Evolutionary conservation across 2,329 filamentous ascomycete genomes (phyloP).

Genomic region (Thielaviopsis punctulata): DNA sequence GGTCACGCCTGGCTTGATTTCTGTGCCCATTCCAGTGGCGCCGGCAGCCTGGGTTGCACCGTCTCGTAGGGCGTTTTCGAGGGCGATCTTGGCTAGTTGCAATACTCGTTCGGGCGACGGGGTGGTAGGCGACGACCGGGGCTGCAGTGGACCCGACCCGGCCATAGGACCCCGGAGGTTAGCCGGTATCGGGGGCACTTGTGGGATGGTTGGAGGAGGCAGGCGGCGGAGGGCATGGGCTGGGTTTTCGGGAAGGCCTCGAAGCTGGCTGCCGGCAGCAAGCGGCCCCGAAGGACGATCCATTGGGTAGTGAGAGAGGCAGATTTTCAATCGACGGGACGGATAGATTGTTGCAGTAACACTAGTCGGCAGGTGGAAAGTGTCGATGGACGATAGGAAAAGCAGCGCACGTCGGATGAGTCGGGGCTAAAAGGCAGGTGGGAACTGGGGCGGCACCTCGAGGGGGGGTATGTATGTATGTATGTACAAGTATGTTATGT

Average conservation of each 20-base stretch:
- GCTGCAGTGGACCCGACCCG: neutral
- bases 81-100: slow-evolving; percentile 45
- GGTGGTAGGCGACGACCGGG: slow-evolving; percentile 28
- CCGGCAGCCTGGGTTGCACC: slow-evolving; percentile 45
- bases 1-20: slow-evolving; percentile 53
- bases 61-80: slow-evolving; percentile 48
- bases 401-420: neutral
- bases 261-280: slow-evolving; percentile 20
- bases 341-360: too few species aligned
- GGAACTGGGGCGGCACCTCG: too few species aligned
- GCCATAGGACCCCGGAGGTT: slow-evolving; percentile 3
- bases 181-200: slow-evolving; percentile 22
- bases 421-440: too few species aligned
- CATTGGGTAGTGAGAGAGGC: neutral
- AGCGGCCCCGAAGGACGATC: slow-evolving; percentile 14
- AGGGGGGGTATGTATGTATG: too few species aligned
- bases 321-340: neutral
- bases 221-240: slow-evolving; percentile 16
- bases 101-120: slow-evolving; percentile 36
- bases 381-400: too few species aligned
- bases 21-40: slow-evolving; percentile 36
- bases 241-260: slow-evolving; percentile 26
- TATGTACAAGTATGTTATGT: too few species aligned
- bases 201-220: slow-evolving; percentile 22
- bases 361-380: neutral